A percentile compares a stretch with the other conserved stretches of the same genome.
These are phyloP conservation scores for Mortierella polycephala DNA, from an alignment of 371 early-diverging fungal genomes.

Conservation along the genomic window DNA sequence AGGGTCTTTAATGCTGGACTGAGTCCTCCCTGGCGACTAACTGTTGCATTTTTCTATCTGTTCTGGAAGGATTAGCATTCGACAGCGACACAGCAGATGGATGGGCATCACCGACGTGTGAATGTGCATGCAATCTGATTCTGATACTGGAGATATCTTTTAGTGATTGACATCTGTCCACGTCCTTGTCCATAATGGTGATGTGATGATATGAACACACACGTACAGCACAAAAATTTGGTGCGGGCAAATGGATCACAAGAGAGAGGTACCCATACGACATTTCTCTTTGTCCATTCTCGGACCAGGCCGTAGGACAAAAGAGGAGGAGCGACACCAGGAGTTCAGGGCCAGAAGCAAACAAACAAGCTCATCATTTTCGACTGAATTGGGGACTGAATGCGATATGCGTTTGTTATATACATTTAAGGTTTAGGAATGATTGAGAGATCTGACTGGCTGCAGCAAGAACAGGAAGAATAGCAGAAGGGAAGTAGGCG, in stretches of 20 bases:
- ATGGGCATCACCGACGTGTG: no score
- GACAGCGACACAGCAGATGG: no score
- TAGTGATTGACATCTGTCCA: no score
- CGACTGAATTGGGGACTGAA: constrained; percentile 36
- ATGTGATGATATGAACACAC: constrained; percentile 1
- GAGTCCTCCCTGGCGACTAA: no score
- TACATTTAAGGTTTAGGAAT: not conserved
- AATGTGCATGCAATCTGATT: no score
- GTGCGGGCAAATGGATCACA: not conserved
- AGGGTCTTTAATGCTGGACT: no score
- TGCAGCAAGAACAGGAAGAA: not conserved
- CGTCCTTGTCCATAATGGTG: not conserved
- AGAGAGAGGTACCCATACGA: not conserved
- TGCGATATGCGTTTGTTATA: not conserved
- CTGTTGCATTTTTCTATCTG: no score
- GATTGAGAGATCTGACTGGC: not conserved
- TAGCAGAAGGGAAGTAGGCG: not conserved
- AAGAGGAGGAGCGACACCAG: not conserved
- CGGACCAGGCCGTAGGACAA: constrained; percentile 3
- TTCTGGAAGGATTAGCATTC: no score
- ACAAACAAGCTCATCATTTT: constrained; percentile 17
- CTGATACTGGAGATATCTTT: no score
- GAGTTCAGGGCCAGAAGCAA: constrained; percentile 1
- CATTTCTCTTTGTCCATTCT: not conserved
- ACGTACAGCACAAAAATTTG: not conserved